Percentiles rank a stretch among this genome's conserved stretches.
These are phyloP conservation scores for Geranomyces michiganensis DNA, from an alignment of 192 early-diverging fungal species.

Conservation along the genomic window DNA sequence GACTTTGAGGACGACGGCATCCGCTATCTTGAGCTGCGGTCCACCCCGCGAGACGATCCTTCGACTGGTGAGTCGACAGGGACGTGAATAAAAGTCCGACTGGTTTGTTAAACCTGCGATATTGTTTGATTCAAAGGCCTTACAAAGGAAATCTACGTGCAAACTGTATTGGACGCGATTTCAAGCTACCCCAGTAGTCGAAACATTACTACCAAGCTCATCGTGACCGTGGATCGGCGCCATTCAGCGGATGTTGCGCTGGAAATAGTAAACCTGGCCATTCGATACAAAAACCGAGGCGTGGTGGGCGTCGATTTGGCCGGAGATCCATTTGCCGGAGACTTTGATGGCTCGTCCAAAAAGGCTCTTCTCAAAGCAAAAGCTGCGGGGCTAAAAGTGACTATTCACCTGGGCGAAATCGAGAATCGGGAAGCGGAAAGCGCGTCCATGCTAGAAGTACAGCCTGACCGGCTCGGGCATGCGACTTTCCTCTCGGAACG, in stretches of 20 bases:
- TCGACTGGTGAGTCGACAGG: slow-evolving; percentile 32
- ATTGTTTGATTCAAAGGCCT: slow-evolving; percentile 15
- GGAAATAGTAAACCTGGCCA: slow-evolving; percentile 56
- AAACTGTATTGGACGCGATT: slow-evolving; percentile 41
- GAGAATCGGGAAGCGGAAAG: slow-evolving; percentile 49
- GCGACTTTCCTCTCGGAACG: slow-evolving; percentile 51
- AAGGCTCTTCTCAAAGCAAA: slow-evolving; percentile 54
- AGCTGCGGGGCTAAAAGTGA: slow-evolving; percentile 51
- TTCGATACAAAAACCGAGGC: slow-evolving; percentile 35
- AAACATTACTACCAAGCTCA: slow-evolving; percentile 49
- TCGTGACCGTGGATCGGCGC: slow-evolving; percentile 58
- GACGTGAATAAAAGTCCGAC: not conserved
- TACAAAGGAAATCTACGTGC: slow-evolving; percentile 56
- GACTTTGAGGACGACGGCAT: slow-evolving; percentile 59
- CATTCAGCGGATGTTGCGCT: slow-evolving; percentile 51
- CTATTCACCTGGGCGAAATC: slow-evolving; percentile 61
- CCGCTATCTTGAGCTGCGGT: slow-evolving; percentile 61
- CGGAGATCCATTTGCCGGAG: slow-evolving; percentile 52
- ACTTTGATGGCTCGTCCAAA: slow-evolving; percentile 42
- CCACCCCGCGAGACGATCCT: slow-evolving; percentile 52
- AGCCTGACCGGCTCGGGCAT: slow-evolving; percentile 61
- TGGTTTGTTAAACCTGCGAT: not conserved
- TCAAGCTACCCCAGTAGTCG: slow-evolving; percentile 16
- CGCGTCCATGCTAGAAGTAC: slow-evolving; percentile 33
- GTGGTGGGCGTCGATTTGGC: slow-evolving; percentile 68